Evolutionary conservation across 2,329 filamentous ascomycete genomes (phyloP), one percentile per base, ranked within the genome.

Genomic region (Pyrenochaeta sp.): DNA sequence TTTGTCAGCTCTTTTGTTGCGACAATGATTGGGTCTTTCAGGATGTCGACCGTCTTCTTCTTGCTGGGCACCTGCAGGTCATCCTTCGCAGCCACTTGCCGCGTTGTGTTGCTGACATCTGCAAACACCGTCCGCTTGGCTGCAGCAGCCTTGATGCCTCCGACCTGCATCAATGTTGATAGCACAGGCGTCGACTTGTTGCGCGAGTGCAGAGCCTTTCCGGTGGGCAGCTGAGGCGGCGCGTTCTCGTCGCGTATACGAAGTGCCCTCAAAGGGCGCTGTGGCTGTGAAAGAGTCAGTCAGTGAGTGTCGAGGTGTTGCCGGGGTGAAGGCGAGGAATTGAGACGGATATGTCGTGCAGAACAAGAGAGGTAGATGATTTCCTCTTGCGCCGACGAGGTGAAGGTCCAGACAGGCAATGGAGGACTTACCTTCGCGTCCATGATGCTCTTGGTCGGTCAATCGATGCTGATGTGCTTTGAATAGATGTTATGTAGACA

Each of bases 121-220:
- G 86, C 90, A 75, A 96, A 92, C 11, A 87, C 91, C 58, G 88
- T 87, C 63, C 92, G 87, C 79, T 93, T 95, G 49, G 87, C 82
- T 51, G 85, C 82, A 45, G 85, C 82, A 48, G 83, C 82, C 75
- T 88, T 91, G 60, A 88, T 76, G 33, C 80, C 82, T 52, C 79
- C 82, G 44, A 80, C 82, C 57, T 82, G 79, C 56, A 82, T 72
- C 54, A 85, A 68, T 63, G 81, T 81, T 41, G 78, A 90, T 63
- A 83, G 84, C 77, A 77, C 89, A 75, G 75, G 87, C 30, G 83
- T 87, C 7, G 92, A 96, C 77, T 96, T 96, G 78, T 92, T 89
- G 59, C 90, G 89, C 67, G 92, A 88, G 66, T 96, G 91, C 57
- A 92, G 79, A 47, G 84, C 60, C 57, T 75, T 77, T 48, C 79